Percentiles rank a stretch among this genome's conserved stretches.
These are phyloP conservation scores for Diutina mesorugosa DNA, from an alignment of 1,139 yeast species.

Conservation along the genomic window DNA sequence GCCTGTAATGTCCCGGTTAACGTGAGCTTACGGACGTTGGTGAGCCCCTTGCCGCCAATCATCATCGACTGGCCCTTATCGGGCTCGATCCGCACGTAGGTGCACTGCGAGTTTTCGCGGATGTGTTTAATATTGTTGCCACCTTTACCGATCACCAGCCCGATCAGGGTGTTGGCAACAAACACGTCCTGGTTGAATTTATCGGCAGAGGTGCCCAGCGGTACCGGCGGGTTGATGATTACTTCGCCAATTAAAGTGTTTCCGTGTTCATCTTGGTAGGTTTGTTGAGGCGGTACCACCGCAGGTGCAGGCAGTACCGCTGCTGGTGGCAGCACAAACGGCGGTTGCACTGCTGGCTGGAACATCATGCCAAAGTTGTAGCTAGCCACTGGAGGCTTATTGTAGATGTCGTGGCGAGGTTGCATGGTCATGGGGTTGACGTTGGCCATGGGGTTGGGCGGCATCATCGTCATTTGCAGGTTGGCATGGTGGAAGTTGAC, in stretches of 20 bases:
- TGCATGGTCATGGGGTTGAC: constrained; percentile 2
- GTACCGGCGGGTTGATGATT: constrained; percentile 27
- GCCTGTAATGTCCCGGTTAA: constrained; percentile 59
- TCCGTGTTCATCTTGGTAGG: constrained; percentile 34
- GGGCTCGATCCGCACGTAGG: constrained; percentile 58
- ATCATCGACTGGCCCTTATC: constrained; percentile 33
- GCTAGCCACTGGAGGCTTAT: constrained; percentile 6
- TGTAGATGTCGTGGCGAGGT: constrained; percentile 7
- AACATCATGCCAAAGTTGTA: constrained; percentile 32
- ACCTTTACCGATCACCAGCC: constrained; percentile 78
- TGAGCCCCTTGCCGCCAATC: constrained; percentile 41
- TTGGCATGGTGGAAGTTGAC: constrained; percentile 28
- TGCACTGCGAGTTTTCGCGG: constrained; percentile 59
- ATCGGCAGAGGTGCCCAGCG: constrained; percentile 24
- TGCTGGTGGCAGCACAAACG: neutral
- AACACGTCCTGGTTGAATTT: constrained; percentile 54
- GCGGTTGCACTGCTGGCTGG: constrained; percentile 18
- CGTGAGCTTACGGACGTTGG: constrained; percentile 51
- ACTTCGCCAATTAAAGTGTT: constrained; percentile 33
- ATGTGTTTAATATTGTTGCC: constrained; percentile 76
- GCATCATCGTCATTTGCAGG: neutral
- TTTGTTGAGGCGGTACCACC: constrained; percentile 18
- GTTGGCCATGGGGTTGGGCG: neutral
- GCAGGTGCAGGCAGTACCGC: constrained; percentile 9
- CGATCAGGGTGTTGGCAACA: constrained; percentile 70